A percentile compares a stretch with the other conserved stretches of the same genome.
Evolutionary conservation across 2,329 filamentous ascomycete genomes (phyloP).

Genomic region (Ceratocystis ficicola): DNA sequence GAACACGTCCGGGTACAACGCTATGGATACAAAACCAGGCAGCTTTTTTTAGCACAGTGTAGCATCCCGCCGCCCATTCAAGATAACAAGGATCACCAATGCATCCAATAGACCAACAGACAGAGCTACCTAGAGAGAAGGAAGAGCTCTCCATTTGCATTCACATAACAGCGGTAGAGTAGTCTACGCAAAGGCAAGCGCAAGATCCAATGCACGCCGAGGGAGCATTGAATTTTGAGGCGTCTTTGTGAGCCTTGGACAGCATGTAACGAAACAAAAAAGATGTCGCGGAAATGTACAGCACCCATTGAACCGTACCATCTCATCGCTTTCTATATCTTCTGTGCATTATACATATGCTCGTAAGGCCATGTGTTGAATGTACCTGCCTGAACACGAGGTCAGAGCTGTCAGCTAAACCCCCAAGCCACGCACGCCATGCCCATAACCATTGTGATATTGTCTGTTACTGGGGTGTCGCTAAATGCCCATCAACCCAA

Average conservation of each 20-base stretch:
- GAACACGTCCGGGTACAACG: background rate
- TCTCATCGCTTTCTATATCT: too few species aligned
- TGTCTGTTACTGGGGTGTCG: background rate
- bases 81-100: slow-evolving; percentile 7
- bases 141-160: background rate
- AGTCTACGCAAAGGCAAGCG: too few species aligned
- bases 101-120: background rate
- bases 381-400: background rate
- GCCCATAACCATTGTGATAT: background rate
- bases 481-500: background rate
- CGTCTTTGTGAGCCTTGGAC: too few species aligned
- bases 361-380: background rate
- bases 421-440: background rate
- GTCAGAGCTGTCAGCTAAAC: background rate
- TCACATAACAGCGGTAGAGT: too few species aligned
- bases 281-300: too few species aligned
- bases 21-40: background rate
- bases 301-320: too few species aligned
- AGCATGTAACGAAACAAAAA: too few species aligned
- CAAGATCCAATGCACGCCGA: too few species aligned
- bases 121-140: background rate
- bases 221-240: too few species aligned
- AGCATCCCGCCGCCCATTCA: slow-evolving; percentile 3
- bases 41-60: slow-evolving; percentile 6
- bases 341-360: background rate